A percentile compares a stretch with the other conserved stretches of the same genome.
These are phyloP conservation scores for Kwoniella sp. DNA, from an alignment of 768 basidiomycete species.

Conservation along the genomic window DNA sequence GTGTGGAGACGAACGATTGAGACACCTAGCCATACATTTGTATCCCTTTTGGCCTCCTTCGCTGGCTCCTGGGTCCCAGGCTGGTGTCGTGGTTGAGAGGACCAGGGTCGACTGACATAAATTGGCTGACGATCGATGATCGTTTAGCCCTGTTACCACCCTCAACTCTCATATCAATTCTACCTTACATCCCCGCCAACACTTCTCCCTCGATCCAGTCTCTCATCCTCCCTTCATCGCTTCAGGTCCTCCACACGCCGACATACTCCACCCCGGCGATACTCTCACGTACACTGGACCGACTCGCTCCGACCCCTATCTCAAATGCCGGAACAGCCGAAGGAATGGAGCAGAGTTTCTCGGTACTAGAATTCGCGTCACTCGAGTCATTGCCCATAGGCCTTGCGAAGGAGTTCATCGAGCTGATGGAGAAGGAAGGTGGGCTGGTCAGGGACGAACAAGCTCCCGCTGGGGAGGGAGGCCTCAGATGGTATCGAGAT, in stretches of 20 bases:
- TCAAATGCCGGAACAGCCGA: neutral
- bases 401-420: slow-evolving; percentile 76
- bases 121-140: neutral
- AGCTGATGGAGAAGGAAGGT: slow-evolving; percentile 63
- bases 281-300: slow-evolving; percentile 60
- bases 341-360: slow-evolving; percentile 57
- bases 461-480: slow-evolving; percentile 56
- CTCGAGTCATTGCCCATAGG: slow-evolving; percentile 73
- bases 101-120: neutral
- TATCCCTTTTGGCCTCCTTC: too few relatives aligned
- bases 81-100: neutral
- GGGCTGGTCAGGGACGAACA: slow-evolving; percentile 77
- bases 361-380: slow-evolving; percentile 67
- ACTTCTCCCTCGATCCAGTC: slow-evolving; percentile 70
- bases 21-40: too few relatives aligned
- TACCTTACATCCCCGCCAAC: slow-evolving; percentile 68
- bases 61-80: too few relatives aligned
- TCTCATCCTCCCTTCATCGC: slow-evolving; percentile 71
- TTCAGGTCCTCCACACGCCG: slow-evolving; percentile 82
- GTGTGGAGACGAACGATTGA: neutral
- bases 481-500: slow-evolving; percentile 62
- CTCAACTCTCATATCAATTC: slow-evolving; percentile 73
- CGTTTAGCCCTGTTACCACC: slow-evolving; percentile 82
- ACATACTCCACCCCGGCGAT: slow-evolving; percentile 72
- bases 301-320: slow-evolving; percentile 54